Percentiles rank a stretch among this genome's conserved stretches.
Conservation (phyloP, 108 stramenopile genomes). For the Asterionellopsis glacialis region DNA sequence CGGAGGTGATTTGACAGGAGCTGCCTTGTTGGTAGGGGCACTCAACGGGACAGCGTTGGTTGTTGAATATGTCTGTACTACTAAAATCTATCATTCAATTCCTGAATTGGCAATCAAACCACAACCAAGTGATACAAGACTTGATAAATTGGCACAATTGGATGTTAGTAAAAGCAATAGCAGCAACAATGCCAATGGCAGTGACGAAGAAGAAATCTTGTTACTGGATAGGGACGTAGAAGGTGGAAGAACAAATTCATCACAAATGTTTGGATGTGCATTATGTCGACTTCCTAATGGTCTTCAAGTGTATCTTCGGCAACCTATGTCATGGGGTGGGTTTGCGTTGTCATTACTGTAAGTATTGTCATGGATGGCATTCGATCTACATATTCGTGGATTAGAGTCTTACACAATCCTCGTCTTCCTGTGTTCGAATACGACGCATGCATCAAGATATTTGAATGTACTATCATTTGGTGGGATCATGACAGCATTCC, state of each 20-base stretch:
- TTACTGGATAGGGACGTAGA: not conserved
- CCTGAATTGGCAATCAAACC: slow-evolving; percentile 16
- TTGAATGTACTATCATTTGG: slow-evolving; percentile 58
- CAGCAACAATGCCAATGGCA: not conserved
- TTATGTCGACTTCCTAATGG: slow-evolving; percentile 16
- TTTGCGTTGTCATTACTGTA: slow-evolving; percentile 44
- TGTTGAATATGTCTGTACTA: slow-evolving; percentile 46
- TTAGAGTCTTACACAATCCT: too few species aligned
- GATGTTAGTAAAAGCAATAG: not conserved
- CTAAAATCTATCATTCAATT: slow-evolving; percentile 24
- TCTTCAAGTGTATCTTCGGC: slow-evolving; percentile 30
- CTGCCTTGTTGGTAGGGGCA: slow-evolving; percentile 40
- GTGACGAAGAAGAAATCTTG: not conserved
- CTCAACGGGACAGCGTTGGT: slow-evolving; percentile 39
- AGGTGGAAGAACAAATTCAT: not conserved
- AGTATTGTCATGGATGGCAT: too few species aligned
- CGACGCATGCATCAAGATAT: slow-evolving; percentile 12
- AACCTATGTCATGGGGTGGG: slow-evolving; percentile 36
- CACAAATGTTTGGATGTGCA: not conserved
- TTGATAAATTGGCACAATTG: not conserved
- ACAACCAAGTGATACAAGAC: not conserved
- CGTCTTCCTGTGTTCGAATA: too few species aligned
- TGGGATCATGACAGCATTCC: slow-evolving; percentile 59
- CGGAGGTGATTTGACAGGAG: slow-evolving; percentile 23
- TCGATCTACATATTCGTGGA: too few species aligned